Base-by-base conservation (phyloP, 73 alveolate species). In the Symbiodinium natans region DNA sequence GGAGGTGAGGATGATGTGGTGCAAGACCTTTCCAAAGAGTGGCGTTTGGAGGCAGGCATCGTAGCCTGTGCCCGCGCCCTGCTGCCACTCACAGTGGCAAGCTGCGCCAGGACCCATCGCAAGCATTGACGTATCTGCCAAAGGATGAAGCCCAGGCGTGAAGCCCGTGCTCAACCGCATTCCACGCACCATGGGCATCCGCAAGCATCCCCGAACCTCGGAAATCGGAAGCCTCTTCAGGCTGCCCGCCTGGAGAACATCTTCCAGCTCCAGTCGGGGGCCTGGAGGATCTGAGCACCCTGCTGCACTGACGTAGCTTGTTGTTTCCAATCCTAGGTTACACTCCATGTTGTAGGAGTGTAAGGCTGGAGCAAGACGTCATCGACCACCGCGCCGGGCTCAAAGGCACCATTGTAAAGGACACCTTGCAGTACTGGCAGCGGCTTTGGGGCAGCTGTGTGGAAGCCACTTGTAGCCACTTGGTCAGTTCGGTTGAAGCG, bases 341-440 rank as follows among this genome's bases (percentile, higher is more conserved):
- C n/a, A n/a, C n/a, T n/a, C n/a, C n/a, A n/a, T n/a, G n/a, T n/a
- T n/a, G n/a, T n/a, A n/a, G n/a, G 59, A 46, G 21, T 46, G 59
- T 6, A 33, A 90, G 97, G 97, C 39, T 90, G 80, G 97, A 90
- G 54, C 97, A 90, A 19, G 97, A 90, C 80, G 38, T 90, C 89
- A 90, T 90, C 80, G 48, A 54, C 39, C 97, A 90, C 31, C 97
- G 97, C 19, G 97, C 97, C 9, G 97, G 97, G 29, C 77, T 90
- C 52, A 63, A 89, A n/a, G 95, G 95, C 2, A 63, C 80, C 80
- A 63, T 63, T 29, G 80, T 63, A 17, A 63, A 63, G 80, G 80
- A 63, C 80, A 25, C 36, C 80, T 6, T 25, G 80, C 3, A 13
- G 13, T 46, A 6, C 59, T 46, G 6, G 59, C n/a, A n/a, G n/a